Evolutionary conservation across 768 basidiomycete genomes (phyloP).

Genomic region (Psilocybe azurescens): DNA sequence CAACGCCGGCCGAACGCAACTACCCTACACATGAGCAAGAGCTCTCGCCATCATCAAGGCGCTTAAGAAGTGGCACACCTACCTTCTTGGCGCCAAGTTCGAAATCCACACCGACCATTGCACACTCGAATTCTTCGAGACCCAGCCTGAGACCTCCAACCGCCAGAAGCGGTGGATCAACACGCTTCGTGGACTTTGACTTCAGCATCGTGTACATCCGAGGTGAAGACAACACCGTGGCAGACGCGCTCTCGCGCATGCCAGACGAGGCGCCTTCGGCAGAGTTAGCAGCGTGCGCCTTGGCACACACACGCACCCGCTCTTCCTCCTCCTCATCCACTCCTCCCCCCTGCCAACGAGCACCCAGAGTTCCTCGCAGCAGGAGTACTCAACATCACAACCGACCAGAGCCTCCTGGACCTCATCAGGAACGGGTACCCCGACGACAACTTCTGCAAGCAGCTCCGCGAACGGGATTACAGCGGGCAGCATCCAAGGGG

Average conservation of each 20-base stretch:
- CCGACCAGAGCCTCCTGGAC: neutral
- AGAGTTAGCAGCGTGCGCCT: neutral
- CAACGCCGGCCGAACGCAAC: slow-evolving; percentile 31
- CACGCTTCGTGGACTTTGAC: slow-evolving; percentile 38
- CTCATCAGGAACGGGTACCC: neutral
- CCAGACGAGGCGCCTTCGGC: slow-evolving; percentile 6
- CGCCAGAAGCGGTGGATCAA: slow-evolving; percentile 38
- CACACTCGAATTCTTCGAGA: slow-evolving; percentile 35
- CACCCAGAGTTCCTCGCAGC: neutral
- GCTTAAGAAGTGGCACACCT: slow-evolving; percentile 26
- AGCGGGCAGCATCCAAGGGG: neutral
- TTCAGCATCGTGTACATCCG: slow-evolving; percentile 38
- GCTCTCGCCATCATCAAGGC: slow-evolving; percentile 41
- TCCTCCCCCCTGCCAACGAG: neutral
- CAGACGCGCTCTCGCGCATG: slow-evolving; percentile 41
- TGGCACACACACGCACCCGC: slow-evolving; percentile 1
- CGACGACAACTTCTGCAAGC: neutral
- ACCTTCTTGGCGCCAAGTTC: slow-evolving; percentile 24
- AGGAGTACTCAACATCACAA: neutral
- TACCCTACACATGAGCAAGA: slow-evolving; percentile 46
- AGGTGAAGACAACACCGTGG: slow-evolving; percentile 37
- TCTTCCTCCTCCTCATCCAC: neutral
- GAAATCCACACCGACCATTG: slow-evolving; percentile 40
- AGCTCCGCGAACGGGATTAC: neutral
- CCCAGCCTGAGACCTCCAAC: slow-evolving; percentile 34